Evolutionary conservation across 2,329 filamentous ascomycete species (phyloP).

Genomic region (Colletotrichum sp.): DNA sequence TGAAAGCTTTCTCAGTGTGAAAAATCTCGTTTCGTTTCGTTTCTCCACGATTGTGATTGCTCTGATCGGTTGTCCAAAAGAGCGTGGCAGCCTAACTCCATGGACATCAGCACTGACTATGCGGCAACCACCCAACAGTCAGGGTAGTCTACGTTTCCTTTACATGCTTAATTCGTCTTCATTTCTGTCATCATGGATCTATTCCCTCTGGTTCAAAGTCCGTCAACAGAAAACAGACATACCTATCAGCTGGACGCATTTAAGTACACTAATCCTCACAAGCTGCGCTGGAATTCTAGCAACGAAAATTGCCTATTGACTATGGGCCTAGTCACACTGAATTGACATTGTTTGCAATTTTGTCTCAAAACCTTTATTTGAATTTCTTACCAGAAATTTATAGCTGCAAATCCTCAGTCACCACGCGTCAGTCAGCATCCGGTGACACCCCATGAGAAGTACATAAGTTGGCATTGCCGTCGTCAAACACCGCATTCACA

Average conservation of each 20-base stretch:
- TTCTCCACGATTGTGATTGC: neutral
- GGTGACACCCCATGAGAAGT: neutral
- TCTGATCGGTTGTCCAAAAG: too few species aligned
- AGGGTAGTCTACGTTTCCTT: too few species aligned
- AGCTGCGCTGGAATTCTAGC: neutral
- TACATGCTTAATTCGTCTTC: too few species aligned
- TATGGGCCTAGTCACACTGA: rapidly evolving
- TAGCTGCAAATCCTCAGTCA: neutral
- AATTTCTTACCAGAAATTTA: neutral
- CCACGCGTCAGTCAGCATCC: neutral
- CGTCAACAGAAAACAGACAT: rapidly evolving
- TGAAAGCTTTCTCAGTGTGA: rapidly evolving
- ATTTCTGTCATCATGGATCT: rapidly evolving
- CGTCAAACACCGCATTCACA: too few species aligned
- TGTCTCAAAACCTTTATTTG: neutral
- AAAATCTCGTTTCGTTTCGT: rapidly evolving
- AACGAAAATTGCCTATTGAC: rapidly evolving
- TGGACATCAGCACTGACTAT: too few species aligned
- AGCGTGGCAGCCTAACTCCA: too few species aligned
- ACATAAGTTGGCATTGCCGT: rapidly evolving
- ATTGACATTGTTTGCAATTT: rapidly evolving
- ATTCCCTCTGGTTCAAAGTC: neutral
- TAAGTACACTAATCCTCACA: neutral
- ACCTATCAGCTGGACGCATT: neutral
- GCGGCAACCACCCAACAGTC: too few species aligned